phyloP scores from a whole-genome alignment of 352 stramenopile genomes.

The Sclerospora graminicola region DNA sequence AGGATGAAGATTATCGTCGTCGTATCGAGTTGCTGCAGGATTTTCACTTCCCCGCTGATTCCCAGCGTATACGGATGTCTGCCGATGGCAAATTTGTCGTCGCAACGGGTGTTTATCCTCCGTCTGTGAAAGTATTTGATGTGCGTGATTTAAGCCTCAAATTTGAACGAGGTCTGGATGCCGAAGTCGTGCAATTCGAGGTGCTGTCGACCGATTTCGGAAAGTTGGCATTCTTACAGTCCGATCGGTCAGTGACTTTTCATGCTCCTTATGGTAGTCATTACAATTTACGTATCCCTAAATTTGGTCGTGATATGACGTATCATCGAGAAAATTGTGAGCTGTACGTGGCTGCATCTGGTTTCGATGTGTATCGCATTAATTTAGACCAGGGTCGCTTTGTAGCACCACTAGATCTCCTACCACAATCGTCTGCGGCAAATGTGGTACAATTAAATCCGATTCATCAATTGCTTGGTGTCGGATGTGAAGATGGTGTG shows the following conservation, averaged over 20 bases:
- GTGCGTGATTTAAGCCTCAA: conserved; percentile 97
- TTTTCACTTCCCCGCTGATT: conserved; percentile 95
- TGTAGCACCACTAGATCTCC: conserved; percentile 72
- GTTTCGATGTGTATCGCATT: conserved; percentile 91
- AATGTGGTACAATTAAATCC: conserved; percentile 88
- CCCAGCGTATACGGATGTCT: conserved; percentile 91
- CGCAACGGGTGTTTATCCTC: conserved; percentile 94
- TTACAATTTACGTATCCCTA: conserved; percentile 93
- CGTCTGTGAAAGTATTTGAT: conserved; percentile 92
- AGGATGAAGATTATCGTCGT: conserved; percentile 69
- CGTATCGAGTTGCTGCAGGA: conserved; percentile 98
- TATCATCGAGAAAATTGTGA: conserved; percentile 96
- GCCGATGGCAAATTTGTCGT: conserved; percentile 94
- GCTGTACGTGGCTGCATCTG: conserved; percentile 87
- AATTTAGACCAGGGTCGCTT: conserved; percentile 98
- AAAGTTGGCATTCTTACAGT: conserved; percentile 95
- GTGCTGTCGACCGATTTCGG: conserved; percentile 94
- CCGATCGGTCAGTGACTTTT: conserved; percentile 94
- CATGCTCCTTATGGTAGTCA: conserved; percentile 97
- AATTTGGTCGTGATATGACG: conserved; percentile 94
- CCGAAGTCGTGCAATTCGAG: conserved; percentile 94
- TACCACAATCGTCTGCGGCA: conserved; percentile 37
- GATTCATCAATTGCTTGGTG: conserved; percentile 84
- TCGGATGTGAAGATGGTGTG: conserved; percentile 90
- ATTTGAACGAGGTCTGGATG: conserved; percentile 96